Percentiles rank a stretch among this genome's conserved stretches.
Evolutionary conservation across 2,329 filamentous ascomycete genomes (phyloP).

Genomic region (Aaosphaeria pasadenensis): DNA sequence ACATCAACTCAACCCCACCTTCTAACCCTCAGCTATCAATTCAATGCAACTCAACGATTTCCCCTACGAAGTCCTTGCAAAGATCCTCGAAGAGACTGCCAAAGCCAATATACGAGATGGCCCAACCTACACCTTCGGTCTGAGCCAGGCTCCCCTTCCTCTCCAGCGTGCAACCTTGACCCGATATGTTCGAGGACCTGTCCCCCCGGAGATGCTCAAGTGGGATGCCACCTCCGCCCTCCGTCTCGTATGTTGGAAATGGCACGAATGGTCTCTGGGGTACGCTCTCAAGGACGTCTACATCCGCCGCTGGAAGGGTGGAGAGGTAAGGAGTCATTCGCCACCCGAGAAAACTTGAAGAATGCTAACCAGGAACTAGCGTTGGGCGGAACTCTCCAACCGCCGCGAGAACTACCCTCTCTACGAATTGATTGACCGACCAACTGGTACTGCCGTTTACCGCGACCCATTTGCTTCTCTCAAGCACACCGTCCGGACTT

Average conservation of each 20-base stretch:
- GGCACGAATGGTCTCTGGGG: slow-evolving; percentile 53
- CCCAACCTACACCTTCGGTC: slow-evolving; percentile 51
- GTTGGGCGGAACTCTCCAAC: slow-evolving; percentile 50
- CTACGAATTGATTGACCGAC: slow-evolving; percentile 48
- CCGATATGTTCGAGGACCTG: slow-evolving; percentile 51
- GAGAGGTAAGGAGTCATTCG: slow-evolving; percentile 25
- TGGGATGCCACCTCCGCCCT: slow-evolving; percentile 51
- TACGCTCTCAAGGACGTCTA: slow-evolving; percentile 52
- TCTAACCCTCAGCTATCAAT: slow-evolving; percentile 4
- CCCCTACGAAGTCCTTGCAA: slow-evolving; percentile 51
- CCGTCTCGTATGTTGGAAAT: slow-evolving; percentile 48
- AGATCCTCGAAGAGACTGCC: slow-evolving; percentile 50
- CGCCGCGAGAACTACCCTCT: slow-evolving; percentile 44
- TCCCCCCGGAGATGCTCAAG: slow-evolving; percentile 49
- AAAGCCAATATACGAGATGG: slow-evolving; percentile 47
- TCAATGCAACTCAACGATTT: slow-evolving; percentile 50
- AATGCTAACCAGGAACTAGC: slow-evolving; percentile 33
- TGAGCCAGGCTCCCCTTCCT: slow-evolving; percentile 49
- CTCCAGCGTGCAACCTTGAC: slow-evolving; percentile 44
- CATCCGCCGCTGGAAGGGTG: slow-evolving; percentile 52
- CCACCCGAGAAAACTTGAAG: neutral
- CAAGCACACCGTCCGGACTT: slow-evolving; percentile 46
- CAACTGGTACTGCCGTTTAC: slow-evolving; percentile 49
- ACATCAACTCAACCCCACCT: neutral
- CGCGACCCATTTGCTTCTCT: slow-evolving; percentile 52